A percentile compares a stretch with the other conserved stretches of the same genome.
Conservation (phyloP, 352 stramenopile species). For the Phytophthora europaea region DNA sequence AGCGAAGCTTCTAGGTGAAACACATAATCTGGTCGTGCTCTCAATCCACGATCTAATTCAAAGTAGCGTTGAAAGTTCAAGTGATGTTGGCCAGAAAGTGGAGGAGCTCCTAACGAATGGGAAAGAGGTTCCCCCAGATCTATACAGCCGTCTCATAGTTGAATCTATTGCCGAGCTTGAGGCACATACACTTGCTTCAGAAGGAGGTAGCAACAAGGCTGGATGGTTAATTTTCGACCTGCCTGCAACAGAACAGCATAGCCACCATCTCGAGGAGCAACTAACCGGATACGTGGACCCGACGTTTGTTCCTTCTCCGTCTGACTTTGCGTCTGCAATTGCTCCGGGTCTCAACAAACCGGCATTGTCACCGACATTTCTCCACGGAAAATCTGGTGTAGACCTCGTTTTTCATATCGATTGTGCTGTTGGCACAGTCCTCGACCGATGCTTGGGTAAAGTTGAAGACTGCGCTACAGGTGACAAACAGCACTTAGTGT, state of each 20-base stretch:
- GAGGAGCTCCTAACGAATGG: slow-evolving; percentile 44
- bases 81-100: slow-evolving; percentile 41
- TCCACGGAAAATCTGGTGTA: slow-evolving; percentile 75
- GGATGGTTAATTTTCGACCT: slow-evolving; percentile 81
- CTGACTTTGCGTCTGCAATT: slow-evolving; percentile 67
- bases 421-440: slow-evolving; percentile 38
- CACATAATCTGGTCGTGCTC: slow-evolving; percentile 60
- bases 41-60: slow-evolving; percentile 62
- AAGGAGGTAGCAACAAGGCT: slow-evolving; percentile 22
- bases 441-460: slow-evolving; percentile 73
- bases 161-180: slow-evolving; percentile 45
- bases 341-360: slow-evolving; percentile 52
- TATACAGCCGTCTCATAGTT: slow-evolving; percentile 71
- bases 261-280: slow-evolving; percentile 55
- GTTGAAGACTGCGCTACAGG: slow-evolving; percentile 60
- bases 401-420: slow-evolving; percentile 80
- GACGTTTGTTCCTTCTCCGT: slow-evolving; percentile 45
- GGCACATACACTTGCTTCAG: neutral
- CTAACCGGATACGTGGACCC: slow-evolving; percentile 71
- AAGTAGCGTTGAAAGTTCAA: slow-evolving; percentile 38
- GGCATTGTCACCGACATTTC: slow-evolving; percentile 48
- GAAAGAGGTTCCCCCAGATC: slow-evolving; percentile 45
- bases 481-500: slow-evolving; percentile 59
- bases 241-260: slow-evolving; percentile 56
- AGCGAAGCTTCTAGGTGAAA: slow-evolving; percentile 53